Base-by-base conservation (phyloP, 257 asterid genomes). In the Salvia rosmarinus region DNA sequence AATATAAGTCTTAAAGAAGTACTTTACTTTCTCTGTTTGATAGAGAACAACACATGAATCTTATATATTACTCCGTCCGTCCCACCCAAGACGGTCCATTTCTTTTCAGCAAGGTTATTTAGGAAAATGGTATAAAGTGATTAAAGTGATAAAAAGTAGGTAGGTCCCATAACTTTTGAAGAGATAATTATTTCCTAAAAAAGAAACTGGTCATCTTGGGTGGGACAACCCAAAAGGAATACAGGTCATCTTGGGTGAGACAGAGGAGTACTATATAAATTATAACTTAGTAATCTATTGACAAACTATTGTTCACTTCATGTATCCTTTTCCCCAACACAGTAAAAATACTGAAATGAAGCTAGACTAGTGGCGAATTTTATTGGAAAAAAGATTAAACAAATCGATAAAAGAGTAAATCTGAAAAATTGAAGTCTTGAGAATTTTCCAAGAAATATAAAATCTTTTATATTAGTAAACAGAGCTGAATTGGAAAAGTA, bases 41-140 rank as follows among this genome's bases (percentile, higher is more conserved):
- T 2, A 59, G 64, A 68, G 50, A 75, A 68, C 17, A 1, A 17
- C 4, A 51, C n/a, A n/a, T n/a, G n/a, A n/a, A n/a, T 68, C 40
- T 7, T 3, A 56, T 63, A 50, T 42, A 30, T 42, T 25, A 11
- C 47, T n/a, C n/a, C n/a, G n/a, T n/a, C n/a, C n/a, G n/a, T n/a
- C n/a, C n/a, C n/a, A n/a, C n/a, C n/a, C n/a, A n/a, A n/a, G n/a
- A n/a, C n/a, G n/a, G n/a, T n/a, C n/a, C n/a, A n/a, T n/a, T n/a
- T n/a, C n/a, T n/a, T n/a, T n/a, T n/a, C n/a, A n/a, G n/a, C n/a
- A n/a, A n/a, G n/a, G n/a, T n/a, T n/a, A n/a, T n/a, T n/a, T n/a
- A n/a, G n/a, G n/a, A n/a, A n/a, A n/a, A n/a, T n/a, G n/a, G n/a
- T n/a, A n/a, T n/a, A n/a, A n/a, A n/a, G n/a, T n/a, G n/a, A n/a